Evolutionary conservation across 2,329 filamentous ascomycete genomes (phyloP), one percentile per base, ranked within the genome.

Genomic region (Colletotrichum paranaense): DNA sequence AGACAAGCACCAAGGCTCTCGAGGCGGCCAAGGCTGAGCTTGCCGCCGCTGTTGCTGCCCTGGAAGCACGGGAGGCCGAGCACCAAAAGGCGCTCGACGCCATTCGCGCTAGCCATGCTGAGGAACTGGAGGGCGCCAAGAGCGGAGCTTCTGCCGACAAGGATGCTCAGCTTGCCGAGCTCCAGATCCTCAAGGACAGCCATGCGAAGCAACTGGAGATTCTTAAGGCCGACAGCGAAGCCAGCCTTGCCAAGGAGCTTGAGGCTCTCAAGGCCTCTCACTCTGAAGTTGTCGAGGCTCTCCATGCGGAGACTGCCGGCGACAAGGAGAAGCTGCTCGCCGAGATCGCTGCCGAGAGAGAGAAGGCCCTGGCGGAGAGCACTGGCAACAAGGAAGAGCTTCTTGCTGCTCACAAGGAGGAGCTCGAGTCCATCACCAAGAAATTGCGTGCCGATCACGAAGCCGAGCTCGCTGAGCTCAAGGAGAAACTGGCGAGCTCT

Each of bases 41-140:
- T 55, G 82, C 82, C 5, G 81, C 82, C 64, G 84, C 84, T 16
- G 79, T 87, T 32, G 82, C 84, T 22, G 84, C 87, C 11, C 79
- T 91, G 52, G 84, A 89, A 66, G 81, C 84, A 35, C 88, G 88
- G 77, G 86, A 89, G 73, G 83, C 83, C 22, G 86, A 88, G 67
- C 86, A 91, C 75, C 85, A 90, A 75, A 84, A 86, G 78, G 85
- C 85, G 55, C 80, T 92, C 1, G 88, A 90, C 53, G 86, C 88
- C 2, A 81, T 92, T 59, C 87, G 85, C 72, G 86, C 88, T 11
- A 88, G 85, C 75, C 88, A 92, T 76, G 88, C 88, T 5, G 88
- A 91, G 82, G 89, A 89, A 77, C 78, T 92, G 11, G 88, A 91
- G 79, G 81, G 81, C 42, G 88, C 88, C 64, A 89, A 90, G 83